Evolutionary conservation across 148 eudicot species (phyloP), one percentile per base, ranked within the genome.

Genomic region (Rhododendron williamsianum): DNA sequence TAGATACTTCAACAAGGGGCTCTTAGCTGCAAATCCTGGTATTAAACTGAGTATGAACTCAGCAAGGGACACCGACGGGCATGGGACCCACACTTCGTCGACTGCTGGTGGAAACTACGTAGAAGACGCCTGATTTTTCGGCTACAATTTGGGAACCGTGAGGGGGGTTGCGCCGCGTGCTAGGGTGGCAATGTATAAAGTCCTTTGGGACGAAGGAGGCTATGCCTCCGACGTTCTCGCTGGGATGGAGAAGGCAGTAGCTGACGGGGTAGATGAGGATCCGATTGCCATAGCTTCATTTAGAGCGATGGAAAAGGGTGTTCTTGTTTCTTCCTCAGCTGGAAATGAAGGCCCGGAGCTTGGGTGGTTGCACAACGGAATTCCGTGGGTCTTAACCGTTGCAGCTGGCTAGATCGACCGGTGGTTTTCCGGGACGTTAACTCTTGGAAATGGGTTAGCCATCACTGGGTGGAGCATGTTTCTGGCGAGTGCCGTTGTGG

Each of bases 221-320:
- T 21, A 67, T 52, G 67, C 41, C 4, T 83, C 92, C 2, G 90
- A 88, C 52, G 54, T 77, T 52, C 74, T 90, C 0, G 92, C 92
- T 0, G 92, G 83, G 0, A 85, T 90, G 54, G 92, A 90, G 92
- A 85, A 86, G 38, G 90, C 92, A 1, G 88, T 90, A 10, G 87
- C 89, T 15, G 92, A 90, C 46, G 92, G 92, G 0, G 90, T 90
- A 23, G 89, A 90, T 23, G 56, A 88, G 74, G 90, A 90, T 49
- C 87, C 88, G 1, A 88, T 90, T 1, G 91, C 90, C 2, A 88
- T 90, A 71, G 90, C 87, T 12, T 84, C 89, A 1, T 87, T 88
- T 25, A 88, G 88, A 19, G 91, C 90, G 3, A 89, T 78, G 65
- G 83, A 81, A 52, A 89, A 89, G 36, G 89, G 90, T 0, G 73